phyloP scores from a whole-genome alignment of 176 grass and related monocot species.

The Oryza glaberrima region DNA sequence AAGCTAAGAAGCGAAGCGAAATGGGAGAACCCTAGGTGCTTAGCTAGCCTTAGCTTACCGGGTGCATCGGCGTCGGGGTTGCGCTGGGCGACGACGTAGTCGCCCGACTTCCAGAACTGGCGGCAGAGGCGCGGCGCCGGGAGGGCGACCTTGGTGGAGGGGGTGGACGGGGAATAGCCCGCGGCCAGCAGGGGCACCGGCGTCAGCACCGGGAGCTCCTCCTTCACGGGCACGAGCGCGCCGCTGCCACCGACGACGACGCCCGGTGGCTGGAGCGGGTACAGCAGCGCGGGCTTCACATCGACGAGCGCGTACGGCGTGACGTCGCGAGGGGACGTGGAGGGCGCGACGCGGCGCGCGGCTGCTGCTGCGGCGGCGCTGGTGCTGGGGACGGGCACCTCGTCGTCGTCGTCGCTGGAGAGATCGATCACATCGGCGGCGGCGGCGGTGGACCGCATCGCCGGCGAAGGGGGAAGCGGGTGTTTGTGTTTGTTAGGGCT shows the following conservation, averaged over 20 bases:
- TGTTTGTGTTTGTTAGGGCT: not conserved
- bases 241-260: not conserved
- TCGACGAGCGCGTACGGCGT: conserved; percentile 50
- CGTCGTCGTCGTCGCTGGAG: conserved; percentile 67
- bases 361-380: conserved; percentile 10
- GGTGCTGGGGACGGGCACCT: conserved; percentile 27
- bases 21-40: conserved; percentile 17
- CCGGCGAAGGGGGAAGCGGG: not conserved
- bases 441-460: conserved; percentile 18
- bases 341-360: not conserved
- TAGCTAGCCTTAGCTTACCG: conserved; percentile 48
- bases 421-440: conserved; percentile 67
- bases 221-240: conserved; percentile 56
- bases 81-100: conserved; percentile 70
- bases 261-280: conserved; percentile 36
- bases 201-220: conserved; percentile 41
- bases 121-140: conserved; percentile 59
- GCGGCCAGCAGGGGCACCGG: conserved; percentile 33
- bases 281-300: conserved; percentile 42
- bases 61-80: conserved; percentile 51
- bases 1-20: conserved; percentile 16
- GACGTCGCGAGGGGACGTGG: conserved; percentile 40
- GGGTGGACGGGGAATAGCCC: conserved; percentile 26
- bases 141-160: conserved; percentile 21
- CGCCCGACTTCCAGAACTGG: conserved; percentile 98